Evolutionary conservation across 2,329 filamentous ascomycete species (phyloP).

Genomic region (Colletotrichum magnum): DNA sequence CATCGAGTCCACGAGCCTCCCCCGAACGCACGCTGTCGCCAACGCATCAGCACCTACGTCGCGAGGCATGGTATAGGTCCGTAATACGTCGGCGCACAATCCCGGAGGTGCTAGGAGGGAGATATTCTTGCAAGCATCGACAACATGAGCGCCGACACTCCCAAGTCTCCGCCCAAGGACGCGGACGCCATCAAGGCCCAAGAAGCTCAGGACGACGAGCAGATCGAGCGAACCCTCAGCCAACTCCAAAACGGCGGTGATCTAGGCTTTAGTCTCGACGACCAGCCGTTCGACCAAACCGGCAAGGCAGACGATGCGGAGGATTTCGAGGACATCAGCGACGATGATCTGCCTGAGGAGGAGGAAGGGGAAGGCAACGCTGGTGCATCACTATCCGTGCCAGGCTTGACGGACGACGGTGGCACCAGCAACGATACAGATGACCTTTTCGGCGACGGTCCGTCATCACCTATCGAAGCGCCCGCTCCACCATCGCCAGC

Average conservation of each 20-base stretch:
- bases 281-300: slow-evolving; percentile 69
- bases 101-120: slow-evolving; percentile 37
- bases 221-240: slow-evolving; percentile 61
- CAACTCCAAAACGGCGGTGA: slow-evolving; percentile 56
- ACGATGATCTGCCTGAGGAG: slow-evolving; percentile 91
- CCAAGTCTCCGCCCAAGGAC: slow-evolving; percentile 46
- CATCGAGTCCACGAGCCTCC: slow-evolving; percentile 37
- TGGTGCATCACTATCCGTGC: slow-evolving; percentile 61
- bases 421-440: slow-evolving; percentile 73
- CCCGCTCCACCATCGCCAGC: slow-evolving; percentile 61
- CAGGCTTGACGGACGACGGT: slow-evolving; percentile 71
- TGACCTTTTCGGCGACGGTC: slow-evolving; percentile 78
- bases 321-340: slow-evolving; percentile 91
- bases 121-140: slow-evolving; percentile 31
- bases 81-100: slow-evolving; percentile 32
- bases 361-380: slow-evolving; percentile 69
- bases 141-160: slow-evolving; percentile 37
- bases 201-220: slow-evolving; percentile 63
- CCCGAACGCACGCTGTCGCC: slow-evolving; percentile 23
- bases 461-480: slow-evolving; percentile 62
- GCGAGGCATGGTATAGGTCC: slow-evolving; percentile 38
- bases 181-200: slow-evolving; percentile 59
- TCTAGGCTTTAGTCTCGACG: slow-evolving; percentile 59
- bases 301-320: slow-evolving; percentile 94
- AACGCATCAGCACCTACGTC: slow-evolving; percentile 29